Evolutionary conservation across 1,284 basidiomycete genomes (phyloP), one percentile per base, ranked within the genome.

Genomic region (Marasmius sp.): DNA sequence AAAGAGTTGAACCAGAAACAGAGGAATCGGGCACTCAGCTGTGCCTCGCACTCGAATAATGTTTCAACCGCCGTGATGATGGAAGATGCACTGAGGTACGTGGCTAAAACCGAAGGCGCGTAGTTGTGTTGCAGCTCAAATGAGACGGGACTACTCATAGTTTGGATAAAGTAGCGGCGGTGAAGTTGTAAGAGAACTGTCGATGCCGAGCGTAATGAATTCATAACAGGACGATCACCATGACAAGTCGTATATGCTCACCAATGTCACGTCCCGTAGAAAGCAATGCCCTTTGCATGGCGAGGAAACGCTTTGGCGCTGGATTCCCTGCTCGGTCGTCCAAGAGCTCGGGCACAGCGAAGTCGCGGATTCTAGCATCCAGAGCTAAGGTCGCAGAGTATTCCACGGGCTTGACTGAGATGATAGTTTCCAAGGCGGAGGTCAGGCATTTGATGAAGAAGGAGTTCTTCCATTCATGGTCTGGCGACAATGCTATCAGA

Each of bases 1-100:
- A 91, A 92, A 18, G 87, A 81, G 68, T 92, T 90, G 61, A 90
- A 90, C 81, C 89, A 92, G 67, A 91, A 84, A 74, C 89, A 87
- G 76, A 91, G 84, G 72, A 90, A 87, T 41, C 91, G 81, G 65
- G 84, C 84, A 61, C 86, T 86, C 49, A 92, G 74, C 57, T 82
- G 78, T 11, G 84, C 82, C 69, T 90, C 85, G 61, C 84, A 81
- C 37, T 84, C 80, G 69, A 85, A 86, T 16, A 91, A 71, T 58
- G 78, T 81, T 67, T 85, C 84, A 50, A 90, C 75, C 11, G 87
- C 81, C 48, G 81, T 79, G 58, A 91, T 86, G 63, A 91, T 79
- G 27, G 81, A 84, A 57, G 85, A 83, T 6, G 87, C 85, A 58
- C 84, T 82, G 43, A 85, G 82, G 72, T 87, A 89, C 6, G 88